Evolutionary conservation across 768 basidiomycete species (phyloP).

Genomic region (Auricularia sp.): DNA sequence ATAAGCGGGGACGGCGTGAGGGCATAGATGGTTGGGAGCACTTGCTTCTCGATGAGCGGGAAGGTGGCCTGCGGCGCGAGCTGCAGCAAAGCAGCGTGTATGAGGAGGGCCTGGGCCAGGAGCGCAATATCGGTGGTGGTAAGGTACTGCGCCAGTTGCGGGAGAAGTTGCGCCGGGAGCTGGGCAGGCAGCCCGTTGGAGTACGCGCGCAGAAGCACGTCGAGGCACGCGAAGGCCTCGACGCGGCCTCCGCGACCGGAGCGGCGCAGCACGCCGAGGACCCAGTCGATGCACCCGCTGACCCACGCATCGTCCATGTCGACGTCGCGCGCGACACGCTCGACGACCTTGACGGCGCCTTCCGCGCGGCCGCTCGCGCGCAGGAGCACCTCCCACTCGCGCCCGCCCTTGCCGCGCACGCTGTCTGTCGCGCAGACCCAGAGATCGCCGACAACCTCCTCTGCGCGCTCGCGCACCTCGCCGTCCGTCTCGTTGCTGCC

Average conservation of each 20-base stretch:
- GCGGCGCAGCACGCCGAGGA: constrained; percentile 63
- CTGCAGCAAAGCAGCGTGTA: constrained; percentile 58
- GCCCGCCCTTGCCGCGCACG: constrained; percentile 48
- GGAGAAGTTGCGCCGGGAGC: constrained; percentile 52
- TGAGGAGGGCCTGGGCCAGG: constrained; percentile 58
- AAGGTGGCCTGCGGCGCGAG: constrained; percentile 57
- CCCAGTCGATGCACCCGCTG: constrained; percentile 66
- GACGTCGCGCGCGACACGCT: constrained; percentile 69
- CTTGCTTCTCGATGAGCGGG: constrained; percentile 64
- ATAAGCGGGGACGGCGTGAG: constrained; percentile 66
- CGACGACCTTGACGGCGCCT: constrained; percentile 71
- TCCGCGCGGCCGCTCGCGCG: constrained; percentile 60
- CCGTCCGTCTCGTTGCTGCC: constrained; percentile 79
- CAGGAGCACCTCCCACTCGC: constrained; percentile 76
- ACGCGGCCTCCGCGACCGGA: constrained; percentile 69
- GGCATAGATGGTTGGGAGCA: constrained; percentile 53
- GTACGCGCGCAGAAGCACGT: constrained; percentile 61
- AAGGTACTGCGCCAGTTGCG: constrained; percentile 68
- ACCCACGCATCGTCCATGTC: constrained; percentile 70
- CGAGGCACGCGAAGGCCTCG: constrained; percentile 70
- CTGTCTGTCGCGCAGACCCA: constrained; percentile 80
- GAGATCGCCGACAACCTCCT: constrained; percentile 74
- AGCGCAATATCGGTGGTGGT: constrained; percentile 67
- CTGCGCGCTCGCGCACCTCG: constrained; percentile 75
- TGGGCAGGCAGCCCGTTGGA: constrained; percentile 38